A percentile compares a stretch with the other conserved stretches of the same genome.
These are phyloP conservation scores for Chenopodium quinoa DNA, from an alignment of 148 eudicot genomes.

Conservation along the genomic window DNA sequence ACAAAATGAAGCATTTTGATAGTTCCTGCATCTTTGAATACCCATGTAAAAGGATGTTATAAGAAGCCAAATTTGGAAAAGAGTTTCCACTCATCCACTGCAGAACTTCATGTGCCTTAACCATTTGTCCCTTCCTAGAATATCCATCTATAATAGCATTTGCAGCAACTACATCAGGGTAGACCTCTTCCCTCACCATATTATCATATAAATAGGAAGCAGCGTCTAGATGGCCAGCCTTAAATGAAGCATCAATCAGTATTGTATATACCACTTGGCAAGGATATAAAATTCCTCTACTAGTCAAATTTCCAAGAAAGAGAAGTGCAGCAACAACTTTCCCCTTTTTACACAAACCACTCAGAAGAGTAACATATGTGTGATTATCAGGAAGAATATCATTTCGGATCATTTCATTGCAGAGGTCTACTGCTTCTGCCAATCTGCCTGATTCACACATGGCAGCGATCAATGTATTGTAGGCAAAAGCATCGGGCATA, in stretches of 20 bases:
- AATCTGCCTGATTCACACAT: constrained; percentile 55
- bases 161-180: constrained; percentile 52
- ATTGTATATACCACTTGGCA: constrained; percentile 51
- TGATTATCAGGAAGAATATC: constrained; percentile 55
- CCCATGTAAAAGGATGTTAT: constrained; percentile 82
- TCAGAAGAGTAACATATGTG: constrained; percentile 56
- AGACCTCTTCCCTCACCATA: constrained; percentile 42
- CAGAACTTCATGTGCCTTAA: constrained; percentile 41
- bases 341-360: constrained; percentile 61
- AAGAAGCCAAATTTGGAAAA: constrained; percentile 61
- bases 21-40: constrained; percentile 51
- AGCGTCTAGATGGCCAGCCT: constrained; percentile 45
- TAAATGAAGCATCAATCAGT: constrained; percentile 61
- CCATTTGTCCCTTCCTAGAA: constrained; percentile 60
- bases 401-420: constrained; percentile 58
- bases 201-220: constrained; percentile 57
- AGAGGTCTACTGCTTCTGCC: constrained; percentile 47
- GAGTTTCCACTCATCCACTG: constrained; percentile 34
- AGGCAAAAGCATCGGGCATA: constrained; percentile 47
- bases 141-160: constrained; percentile 73
- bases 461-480: constrained; percentile 63
- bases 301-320: constrained; percentile 37
- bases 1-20: constrained; percentile 49
- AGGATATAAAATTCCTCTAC: constrained; percentile 41
- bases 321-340: constrained; percentile 60